phyloP scores from a whole-genome alignment of 2,329 filamentous ascomycete species.

The Nemania diffusa region DNA sequence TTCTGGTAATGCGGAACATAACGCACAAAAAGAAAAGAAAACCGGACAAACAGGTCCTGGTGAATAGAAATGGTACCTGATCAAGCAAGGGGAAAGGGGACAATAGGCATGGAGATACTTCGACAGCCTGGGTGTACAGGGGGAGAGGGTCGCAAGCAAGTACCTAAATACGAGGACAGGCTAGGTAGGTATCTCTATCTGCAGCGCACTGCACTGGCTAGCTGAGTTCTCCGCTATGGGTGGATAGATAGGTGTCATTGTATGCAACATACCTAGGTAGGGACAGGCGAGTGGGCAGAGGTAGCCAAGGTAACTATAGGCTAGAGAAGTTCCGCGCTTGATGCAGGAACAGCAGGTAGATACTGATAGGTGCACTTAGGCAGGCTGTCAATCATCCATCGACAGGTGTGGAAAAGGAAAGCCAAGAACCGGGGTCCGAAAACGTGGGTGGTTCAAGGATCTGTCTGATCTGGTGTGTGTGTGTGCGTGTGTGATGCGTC shows the following conservation, averaged over 20 bases:
- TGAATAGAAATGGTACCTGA: not conserved
- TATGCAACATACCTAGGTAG: slow-evolving; percentile 28
- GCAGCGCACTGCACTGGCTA: slow-evolving; percentile 15
- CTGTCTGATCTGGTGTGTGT: not conserved
- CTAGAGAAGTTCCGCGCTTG: slow-evolving; percentile 23
- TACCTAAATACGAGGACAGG: slow-evolving; percentile 14
- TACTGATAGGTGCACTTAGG: not conserved
- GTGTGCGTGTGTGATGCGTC: not conserved
- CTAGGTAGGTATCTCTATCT: not conserved
- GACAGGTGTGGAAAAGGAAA: slow-evolving; percentile 1
- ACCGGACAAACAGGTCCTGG: not conserved
- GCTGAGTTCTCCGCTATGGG: slow-evolving; percentile 17
- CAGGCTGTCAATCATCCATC: slow-evolving; percentile 9
- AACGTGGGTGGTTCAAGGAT: slow-evolving; percentile 21
- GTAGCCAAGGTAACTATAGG: slow-evolving; percentile 1
- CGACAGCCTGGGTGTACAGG: not conserved
- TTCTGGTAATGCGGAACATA: not conserved
- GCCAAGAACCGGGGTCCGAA: slow-evolving; percentile 30
- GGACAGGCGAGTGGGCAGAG: not conserved
- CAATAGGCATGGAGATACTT: not conserved
- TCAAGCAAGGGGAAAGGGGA: not conserved
- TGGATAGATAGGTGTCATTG: slow-evolving; percentile 5
- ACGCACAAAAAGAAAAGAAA: no score
- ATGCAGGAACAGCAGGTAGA: slow-evolving; percentile 19
- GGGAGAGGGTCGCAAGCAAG: slow-evolving; percentile 1